A percentile compares a stretch with the other conserved stretches of the same genome.
phyloP scores from a whole-genome alignment of 202 grass and related monocot genomes.

The Schoenoplectus triqueter region DNA sequence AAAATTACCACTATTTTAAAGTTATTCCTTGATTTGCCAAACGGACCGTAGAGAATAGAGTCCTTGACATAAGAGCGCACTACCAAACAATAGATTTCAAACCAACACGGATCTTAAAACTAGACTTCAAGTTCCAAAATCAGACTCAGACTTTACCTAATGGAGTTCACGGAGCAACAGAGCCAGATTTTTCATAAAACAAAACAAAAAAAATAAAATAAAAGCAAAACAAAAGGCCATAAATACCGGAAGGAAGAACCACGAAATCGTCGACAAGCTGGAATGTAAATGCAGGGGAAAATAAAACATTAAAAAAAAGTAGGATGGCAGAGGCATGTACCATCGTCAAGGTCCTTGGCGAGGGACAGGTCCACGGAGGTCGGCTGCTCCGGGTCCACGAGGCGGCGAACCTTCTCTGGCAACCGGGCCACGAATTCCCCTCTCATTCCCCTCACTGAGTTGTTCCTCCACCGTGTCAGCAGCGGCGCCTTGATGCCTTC shows the following conservation, averaged over 20 bases:
- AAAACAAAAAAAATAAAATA: constrained; percentile 2
- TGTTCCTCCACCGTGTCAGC: constrained; percentile 49
- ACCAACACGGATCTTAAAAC: neutral
- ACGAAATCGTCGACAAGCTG: constrained; percentile 22
- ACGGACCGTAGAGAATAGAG: no score
- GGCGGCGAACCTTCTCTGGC: constrained; percentile 79
- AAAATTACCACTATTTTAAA: no score
- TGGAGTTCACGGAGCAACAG: neutral
- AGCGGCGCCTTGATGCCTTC: constrained; percentile 58
- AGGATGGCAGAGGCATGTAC: constrained; percentile 8
- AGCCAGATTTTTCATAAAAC: neutral
- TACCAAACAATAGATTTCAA: neutral
- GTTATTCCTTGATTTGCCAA: no score
- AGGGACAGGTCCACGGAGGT: constrained; percentile 75
- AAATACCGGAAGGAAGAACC: constrained; percentile 15
- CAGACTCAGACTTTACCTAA: neutral
- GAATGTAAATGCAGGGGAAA: neutral
- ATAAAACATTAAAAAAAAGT: neutral
- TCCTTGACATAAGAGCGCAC: no score
- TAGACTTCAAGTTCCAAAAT: neutral
- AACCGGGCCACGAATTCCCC: constrained; percentile 73
- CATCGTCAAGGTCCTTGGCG: constrained; percentile 60
- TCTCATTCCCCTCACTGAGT: constrained; percentile 68
- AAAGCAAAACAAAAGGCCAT: neutral
- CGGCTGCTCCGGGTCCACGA: constrained; percentile 69